These are phyloP conservation scores for Magnolia officinalis DNA, from an alignment of 164 flowering plant genomes.

Conservation along the genomic window DNA sequence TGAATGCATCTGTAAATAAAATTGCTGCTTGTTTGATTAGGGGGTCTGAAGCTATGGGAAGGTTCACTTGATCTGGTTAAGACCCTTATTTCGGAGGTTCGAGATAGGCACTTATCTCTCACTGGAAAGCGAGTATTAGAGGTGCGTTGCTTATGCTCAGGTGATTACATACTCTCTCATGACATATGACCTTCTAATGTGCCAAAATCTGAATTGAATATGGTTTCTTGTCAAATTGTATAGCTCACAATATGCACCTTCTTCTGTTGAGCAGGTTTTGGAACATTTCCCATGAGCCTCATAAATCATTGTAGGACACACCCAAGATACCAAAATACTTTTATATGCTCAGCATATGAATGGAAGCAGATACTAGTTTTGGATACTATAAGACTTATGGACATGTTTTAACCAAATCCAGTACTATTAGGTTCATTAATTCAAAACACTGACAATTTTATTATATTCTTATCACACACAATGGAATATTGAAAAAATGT, in stretches of 20 bases:
- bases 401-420: no score
- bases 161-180: constrained; percentile 10
- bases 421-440: no score
- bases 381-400: not conserved
- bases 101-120: constrained; percentile 44
- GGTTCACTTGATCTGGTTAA: constrained; percentile 82
- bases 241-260: not conserved
- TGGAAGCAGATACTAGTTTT: not conserved
- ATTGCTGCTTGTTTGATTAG: constrained; percentile 23
- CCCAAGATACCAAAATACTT: not conserved
- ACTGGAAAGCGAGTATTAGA: constrained; percentile 76
- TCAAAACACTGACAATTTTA: no score
- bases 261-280: not conserved
- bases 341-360: not conserved
- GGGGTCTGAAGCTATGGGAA: constrained; percentile 98
- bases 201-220: not conserved
- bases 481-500: no score
- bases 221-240: not conserved
- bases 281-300: not conserved
- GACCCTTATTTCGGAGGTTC: constrained; percentile 52
- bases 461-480: no score
- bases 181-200: not conserved
- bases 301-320: not conserved
- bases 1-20: not conserved
- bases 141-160: constrained; percentile 58